A percentile compares a stretch with the other conserved stretches of the same genome.
These are phyloP conservation scores for Pyrus bretschneideri DNA, from an alignment of 306 rosid species.

Conservation along the genomic window DNA sequence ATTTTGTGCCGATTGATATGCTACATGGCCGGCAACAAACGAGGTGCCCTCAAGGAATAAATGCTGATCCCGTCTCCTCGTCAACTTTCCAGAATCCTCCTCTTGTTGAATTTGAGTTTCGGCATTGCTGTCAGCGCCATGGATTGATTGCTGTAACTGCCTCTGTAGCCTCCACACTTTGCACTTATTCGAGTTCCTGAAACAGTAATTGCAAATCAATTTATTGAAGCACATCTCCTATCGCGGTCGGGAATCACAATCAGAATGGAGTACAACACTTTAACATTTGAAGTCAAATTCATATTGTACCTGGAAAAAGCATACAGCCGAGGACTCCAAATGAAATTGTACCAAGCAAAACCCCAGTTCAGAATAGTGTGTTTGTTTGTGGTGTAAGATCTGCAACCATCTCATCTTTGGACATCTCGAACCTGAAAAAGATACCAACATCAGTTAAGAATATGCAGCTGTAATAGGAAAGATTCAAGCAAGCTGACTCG, in stretches of 20 bases:
- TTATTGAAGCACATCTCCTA: slow-evolving; percentile 1
- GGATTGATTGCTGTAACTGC: slow-evolving; percentile 38
- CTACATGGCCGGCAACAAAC: slow-evolving; percentile 83
- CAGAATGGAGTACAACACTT: neutral
- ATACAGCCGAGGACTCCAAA: slow-evolving; percentile 71
- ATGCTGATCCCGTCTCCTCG: slow-evolving; percentile 82
- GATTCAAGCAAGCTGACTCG: neutral
- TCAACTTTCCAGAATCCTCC: slow-evolving; percentile 50
- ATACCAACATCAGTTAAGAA: slow-evolving; percentile 1
- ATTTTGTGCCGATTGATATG: slow-evolving; percentile 70
- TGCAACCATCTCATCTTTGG: slow-evolving; percentile 71
- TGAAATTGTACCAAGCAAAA: slow-evolving; percentile 60
- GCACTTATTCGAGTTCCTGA: slow-evolving; percentile 87
- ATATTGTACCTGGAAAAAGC: slow-evolving; percentile 52
- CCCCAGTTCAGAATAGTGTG: slow-evolving; percentile 52
- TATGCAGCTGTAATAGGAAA: neutral
- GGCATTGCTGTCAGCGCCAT: slow-evolving; percentile 10
- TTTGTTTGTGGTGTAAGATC: slow-evolving; percentile 49
- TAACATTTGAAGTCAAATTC: neutral
- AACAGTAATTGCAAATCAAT: neutral
- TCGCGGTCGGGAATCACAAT: neutral
- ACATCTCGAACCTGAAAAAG: slow-evolving; percentile 65
- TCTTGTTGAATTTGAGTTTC: slow-evolving; percentile 19
- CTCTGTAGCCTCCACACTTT: slow-evolving; percentile 58
- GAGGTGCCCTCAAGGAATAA: slow-evolving; percentile 84